These are phyloP conservation scores for Eremomyces bilateralis DNA, from an alignment of 495 filamentous ascomycete genomes.

Conservation along the genomic window DNA sequence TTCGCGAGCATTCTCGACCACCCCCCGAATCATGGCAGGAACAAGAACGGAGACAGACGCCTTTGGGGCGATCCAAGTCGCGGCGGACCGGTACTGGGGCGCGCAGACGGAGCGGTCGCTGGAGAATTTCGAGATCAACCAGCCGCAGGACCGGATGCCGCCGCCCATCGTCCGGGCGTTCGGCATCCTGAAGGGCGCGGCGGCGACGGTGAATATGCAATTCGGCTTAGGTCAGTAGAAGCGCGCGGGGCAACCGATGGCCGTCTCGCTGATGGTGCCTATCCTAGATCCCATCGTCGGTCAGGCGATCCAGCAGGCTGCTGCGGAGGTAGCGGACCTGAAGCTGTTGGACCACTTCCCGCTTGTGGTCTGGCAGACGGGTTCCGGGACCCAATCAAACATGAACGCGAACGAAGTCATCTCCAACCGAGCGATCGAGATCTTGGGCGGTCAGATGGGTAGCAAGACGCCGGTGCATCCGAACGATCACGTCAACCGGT, in stretches of 20 bases:
- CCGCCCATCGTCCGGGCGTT: conserved; percentile 80
- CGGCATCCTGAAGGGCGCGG: conserved; percentile 92
- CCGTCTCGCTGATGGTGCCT: neutral
- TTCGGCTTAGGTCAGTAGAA: conserved; percentile 63
- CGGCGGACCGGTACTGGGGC: conserved; percentile 93
- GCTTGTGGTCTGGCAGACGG: conserved; percentile 97
- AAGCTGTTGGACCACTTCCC: conserved; percentile 97
- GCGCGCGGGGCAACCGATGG: neutral
- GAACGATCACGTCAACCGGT: conserved; percentile 99
- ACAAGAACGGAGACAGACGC: conserved; percentile 83
- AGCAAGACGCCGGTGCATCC: conserved; percentile 96
- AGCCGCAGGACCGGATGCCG: conserved; percentile 97
- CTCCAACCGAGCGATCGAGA: conserved; percentile 97
- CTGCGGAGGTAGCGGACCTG: conserved; percentile 75
- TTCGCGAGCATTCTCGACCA: conserved; percentile 7
- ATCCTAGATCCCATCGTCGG: conserved; percentile 66
- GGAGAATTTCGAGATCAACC: conserved; percentile 96
- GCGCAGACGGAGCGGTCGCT: conserved; percentile 95
- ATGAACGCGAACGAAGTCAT: conserved; percentile 99
- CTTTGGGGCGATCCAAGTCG: conserved; percentile 85
- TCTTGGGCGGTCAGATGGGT: conserved; percentile 82
- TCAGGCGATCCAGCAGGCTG: conserved; percentile 83
- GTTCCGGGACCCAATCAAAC: conserved; percentile 96
- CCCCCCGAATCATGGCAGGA: conserved; percentile 13
- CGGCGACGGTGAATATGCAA: conserved; percentile 87